Base-by-base conservation (phyloP, 148 eudicot genomes). In the Nepenthes gracilis region DNA sequence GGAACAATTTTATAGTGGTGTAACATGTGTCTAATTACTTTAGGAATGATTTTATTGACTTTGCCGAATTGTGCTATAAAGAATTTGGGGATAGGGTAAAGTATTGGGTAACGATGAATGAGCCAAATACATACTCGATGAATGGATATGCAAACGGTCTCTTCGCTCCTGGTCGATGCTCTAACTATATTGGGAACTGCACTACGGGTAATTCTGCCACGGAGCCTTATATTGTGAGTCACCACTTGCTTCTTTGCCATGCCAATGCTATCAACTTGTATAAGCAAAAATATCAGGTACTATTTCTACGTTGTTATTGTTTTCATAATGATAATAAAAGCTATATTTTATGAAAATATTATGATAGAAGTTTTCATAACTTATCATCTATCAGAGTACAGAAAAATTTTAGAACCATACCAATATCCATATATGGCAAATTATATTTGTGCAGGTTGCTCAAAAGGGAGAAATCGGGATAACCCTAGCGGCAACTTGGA, bases 391-490 rank as follows among this genome's bases (percentile, higher is more conserved):
- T 23, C 23, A 23, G 23, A 23, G 0, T 23, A 23, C 23, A 23
- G 23, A 23, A 23, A 23, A 23, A 23, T 23, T 23, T 23, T 23
- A 23, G 0, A 23, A 23, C n/a, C n/a, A n/a, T n/a, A n/a, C n/a
- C 23, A 23, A 23, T 23, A 23, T 23, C 0, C 23, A 23, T 23
- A 23, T 23, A 23, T 23, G 23, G 23, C 12, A 50, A 52, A 11
- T 2, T 2, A 52, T 1, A 52, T 13, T 32, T 32, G 14, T 40
- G 58, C 56, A 72, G 71, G 67, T 38, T 50, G 32, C 59, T 2
- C 81, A 77, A 56, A 63, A 73, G 45, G 81, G 81, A 0, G 14
- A 51, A 56, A 70, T 77, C 5, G 81, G 81, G 5, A 77, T 77
- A 12, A 15, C 71, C 1, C 57, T 77, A 4, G 60, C 53, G 8